Percentiles rank a stretch among this genome's conserved stretches.
Evolutionary conservation across 345 rosid genomes (phyloP).

Genomic region (Adansonia digitata): DNA sequence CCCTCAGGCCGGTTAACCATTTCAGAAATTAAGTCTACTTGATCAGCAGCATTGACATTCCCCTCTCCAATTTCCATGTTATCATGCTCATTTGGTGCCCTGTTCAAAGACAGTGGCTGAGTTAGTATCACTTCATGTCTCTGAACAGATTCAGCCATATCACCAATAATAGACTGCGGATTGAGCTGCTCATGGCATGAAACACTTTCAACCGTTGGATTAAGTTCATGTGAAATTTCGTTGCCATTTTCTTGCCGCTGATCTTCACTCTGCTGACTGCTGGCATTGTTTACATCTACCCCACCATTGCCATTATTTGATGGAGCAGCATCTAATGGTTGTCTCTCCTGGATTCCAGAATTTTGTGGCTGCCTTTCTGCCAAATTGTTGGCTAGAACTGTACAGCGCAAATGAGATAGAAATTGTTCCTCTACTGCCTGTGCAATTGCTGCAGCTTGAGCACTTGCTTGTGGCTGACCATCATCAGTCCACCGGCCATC

Average conservation of each 20-base stretch:
- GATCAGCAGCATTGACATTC: slow-evolving; percentile 38
- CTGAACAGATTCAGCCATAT: slow-evolving; percentile 27
- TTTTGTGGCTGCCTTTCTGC: slow-evolving; percentile 59
- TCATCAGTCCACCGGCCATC: slow-evolving; percentile 95
- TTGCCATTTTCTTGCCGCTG: slow-evolving; percentile 41
- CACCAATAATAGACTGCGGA: slow-evolving; percentile 26
- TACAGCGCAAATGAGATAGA: slow-evolving; percentile 52
- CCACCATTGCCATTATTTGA: slow-evolving; percentile 40
- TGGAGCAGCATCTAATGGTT: slow-evolving; percentile 37
- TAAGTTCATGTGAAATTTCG: slow-evolving; percentile 33
- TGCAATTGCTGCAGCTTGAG: slow-evolving; percentile 77
- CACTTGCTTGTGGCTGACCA: slow-evolving; percentile 84
- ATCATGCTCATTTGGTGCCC: slow-evolving; percentile 49
- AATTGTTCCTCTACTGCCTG: slow-evolving; percentile 87
- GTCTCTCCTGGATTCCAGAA: slow-evolving; percentile 57
- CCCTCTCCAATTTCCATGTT: slow-evolving; percentile 74
- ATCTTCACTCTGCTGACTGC: slow-evolving; percentile 48
- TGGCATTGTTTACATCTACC: slow-evolving; percentile 37
- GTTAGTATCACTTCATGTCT: slow-evolving; percentile 36
- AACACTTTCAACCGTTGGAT: slow-evolving; percentile 35
- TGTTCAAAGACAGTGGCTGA: slow-evolving; percentile 50
- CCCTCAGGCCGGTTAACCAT: slow-evolving; percentile 33
- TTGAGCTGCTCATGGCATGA: slow-evolving; percentile 29
- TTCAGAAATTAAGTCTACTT: slow-evolving; percentile 35
- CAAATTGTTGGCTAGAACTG: slow-evolving; percentile 38